phyloP scores from a whole-genome alignment of 352 stramenopile genomes.

The Globisporangium ultimum region DNA sequence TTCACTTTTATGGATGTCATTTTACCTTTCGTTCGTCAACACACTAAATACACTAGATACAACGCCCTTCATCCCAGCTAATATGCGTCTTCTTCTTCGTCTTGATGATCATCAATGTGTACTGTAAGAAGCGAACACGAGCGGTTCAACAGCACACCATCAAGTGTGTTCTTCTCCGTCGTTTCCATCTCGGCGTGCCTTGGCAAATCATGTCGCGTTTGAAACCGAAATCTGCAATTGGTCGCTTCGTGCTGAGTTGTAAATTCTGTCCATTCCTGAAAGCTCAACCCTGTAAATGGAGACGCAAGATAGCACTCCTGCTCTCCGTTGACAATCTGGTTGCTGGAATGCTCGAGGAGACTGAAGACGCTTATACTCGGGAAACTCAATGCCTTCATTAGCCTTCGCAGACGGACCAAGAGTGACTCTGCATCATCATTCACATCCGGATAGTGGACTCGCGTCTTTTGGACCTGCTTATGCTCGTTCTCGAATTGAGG shows the following conservation, averaged over 20 bases:
- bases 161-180: no score
- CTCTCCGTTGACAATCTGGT: background rate
- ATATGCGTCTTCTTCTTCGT: no score
- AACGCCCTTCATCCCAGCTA: no score
- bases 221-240: no score
- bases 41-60: no score
- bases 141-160: no score
- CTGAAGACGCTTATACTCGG: constrained; percentile 29
- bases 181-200: no score
- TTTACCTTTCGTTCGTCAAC: no score
- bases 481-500: constrained; percentile 24
- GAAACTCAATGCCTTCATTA: constrained; percentile 43
- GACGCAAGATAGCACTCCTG: background rate
- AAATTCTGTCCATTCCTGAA: constrained; percentile 33
- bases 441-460: constrained; percentile 6
- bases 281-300: constrained; percentile 31
- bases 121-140: no score
- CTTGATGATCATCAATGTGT: no score
- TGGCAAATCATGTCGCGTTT: no score
- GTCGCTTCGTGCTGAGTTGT: background rate
- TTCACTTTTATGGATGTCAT: no score
- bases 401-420: constrained; percentile 17
- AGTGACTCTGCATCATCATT: background rate
- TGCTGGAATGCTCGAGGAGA: constrained; percentile 18
- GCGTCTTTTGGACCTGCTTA: constrained; percentile 7